Percentiles rank a stretch among this genome's conserved stretches.
phyloP scores from a whole-genome alignment of 73 alveolate genomes.

The Paramecium tetraurelia region DNA sequence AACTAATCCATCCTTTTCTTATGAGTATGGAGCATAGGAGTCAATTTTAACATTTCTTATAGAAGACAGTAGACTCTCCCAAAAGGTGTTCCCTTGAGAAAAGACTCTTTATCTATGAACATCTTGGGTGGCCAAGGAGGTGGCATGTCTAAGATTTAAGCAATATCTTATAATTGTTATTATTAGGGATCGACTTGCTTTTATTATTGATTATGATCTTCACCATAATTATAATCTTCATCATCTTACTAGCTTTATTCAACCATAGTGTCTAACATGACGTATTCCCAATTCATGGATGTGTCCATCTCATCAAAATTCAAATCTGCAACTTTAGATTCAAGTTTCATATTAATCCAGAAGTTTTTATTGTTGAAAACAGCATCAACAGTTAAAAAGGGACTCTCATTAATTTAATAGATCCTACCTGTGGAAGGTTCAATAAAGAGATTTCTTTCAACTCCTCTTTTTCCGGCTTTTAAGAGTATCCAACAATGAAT shows the following conservation, averaged over 20 bases:
- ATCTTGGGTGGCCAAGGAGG: slow-evolving; percentile 96
- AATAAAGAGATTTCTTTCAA: slow-evolving; percentile 60
- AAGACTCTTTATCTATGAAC: slow-evolving; percentile 80
- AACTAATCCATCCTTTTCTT: slow-evolving; percentile 85
- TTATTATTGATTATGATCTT: slow-evolving; percentile 66
- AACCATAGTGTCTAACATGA: slow-evolving; percentile 78
- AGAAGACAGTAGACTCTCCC: slow-evolving; percentile 87
- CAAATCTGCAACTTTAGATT: slow-evolving; percentile 61
- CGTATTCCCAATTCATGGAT: slow-evolving; percentile 90
- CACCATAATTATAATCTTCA: slow-evolving; percentile 72
- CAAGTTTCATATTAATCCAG: slow-evolving; percentile 94
- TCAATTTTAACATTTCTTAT: slow-evolving; percentile 85
- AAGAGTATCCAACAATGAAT: slow-evolving; percentile 97
- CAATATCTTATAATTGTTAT: slow-evolving; percentile 65
- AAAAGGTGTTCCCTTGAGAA: slow-evolving; percentile 85
- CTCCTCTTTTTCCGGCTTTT: slow-evolving; percentile 85
- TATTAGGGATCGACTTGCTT: slow-evolving; percentile 56
- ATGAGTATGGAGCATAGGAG: slow-evolving; percentile 81
- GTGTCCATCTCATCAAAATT: slow-evolving; percentile 81
- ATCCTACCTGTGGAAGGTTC: slow-evolving; percentile 95
- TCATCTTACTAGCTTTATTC: slow-evolving; percentile 73
- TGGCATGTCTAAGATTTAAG: slow-evolving; percentile 90
- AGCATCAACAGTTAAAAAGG: slow-evolving; percentile 91
- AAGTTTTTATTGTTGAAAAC: slow-evolving; percentile 94
- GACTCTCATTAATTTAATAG: slow-evolving; percentile 82